Evolutionary conservation across 352 stramenopile genomes (phyloP).

Genomic region (Globisporangium spiculum): DNA sequence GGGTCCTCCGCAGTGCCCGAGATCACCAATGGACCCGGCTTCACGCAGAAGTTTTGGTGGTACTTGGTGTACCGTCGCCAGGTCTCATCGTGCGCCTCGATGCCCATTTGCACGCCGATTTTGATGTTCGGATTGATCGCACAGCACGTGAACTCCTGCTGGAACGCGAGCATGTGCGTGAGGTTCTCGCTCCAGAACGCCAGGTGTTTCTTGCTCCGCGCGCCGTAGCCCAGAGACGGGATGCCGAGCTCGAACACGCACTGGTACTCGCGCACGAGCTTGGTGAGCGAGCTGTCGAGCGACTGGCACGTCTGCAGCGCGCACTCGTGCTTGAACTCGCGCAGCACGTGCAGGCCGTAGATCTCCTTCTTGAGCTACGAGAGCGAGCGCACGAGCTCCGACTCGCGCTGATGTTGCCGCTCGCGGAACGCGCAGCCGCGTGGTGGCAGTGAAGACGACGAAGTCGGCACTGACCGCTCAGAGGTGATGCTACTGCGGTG

Average conservation of each 20-base stretch:
- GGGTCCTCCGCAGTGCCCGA: background rate
- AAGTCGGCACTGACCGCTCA: no score
- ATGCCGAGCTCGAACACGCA: background rate
- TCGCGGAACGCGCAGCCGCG: background rate
- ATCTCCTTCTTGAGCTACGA: background rate
- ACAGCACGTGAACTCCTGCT: background rate
- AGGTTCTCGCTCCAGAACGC: background rate
- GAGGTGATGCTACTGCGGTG: no score
- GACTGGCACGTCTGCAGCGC: background rate
- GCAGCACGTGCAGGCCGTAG: background rate
- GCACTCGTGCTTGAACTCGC: background rate
- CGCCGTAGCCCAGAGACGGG: background rate
- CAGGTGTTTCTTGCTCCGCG: background rate
- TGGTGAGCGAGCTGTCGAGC: background rate
- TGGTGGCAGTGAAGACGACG: background rate
- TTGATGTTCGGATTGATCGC: background rate
- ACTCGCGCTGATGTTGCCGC: background rate
- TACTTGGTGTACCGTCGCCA: slow-evolving; percentile 8
- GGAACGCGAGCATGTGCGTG: background rate
- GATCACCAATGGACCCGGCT: background rate
- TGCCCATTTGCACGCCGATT: background rate
- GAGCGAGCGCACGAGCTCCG: background rate
- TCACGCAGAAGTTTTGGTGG: slow-evolving; percentile 6
- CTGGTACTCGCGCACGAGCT: slow-evolving; percentile 1
- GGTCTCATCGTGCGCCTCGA: background rate